Conservation (phyloP, 176 grass and related monocot genomes). For the Phoenix dactylifera region DNA sequence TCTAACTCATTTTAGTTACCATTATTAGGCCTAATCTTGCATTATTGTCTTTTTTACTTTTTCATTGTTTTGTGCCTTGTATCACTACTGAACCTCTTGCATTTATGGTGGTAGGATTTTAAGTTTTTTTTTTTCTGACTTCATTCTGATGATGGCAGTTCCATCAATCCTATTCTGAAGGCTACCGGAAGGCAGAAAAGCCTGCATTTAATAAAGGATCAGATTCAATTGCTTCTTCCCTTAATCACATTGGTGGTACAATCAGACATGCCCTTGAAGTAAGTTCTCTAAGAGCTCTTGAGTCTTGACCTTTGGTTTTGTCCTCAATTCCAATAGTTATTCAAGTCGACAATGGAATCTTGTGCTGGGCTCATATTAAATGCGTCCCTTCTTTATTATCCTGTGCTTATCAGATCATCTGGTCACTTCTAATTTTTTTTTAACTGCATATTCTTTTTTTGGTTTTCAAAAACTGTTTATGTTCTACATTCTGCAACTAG, state of each 20-base stretch:
- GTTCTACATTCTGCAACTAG: too few relatives aligned
- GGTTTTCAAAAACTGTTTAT: too few relatives aligned
- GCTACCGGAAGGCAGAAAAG: not conserved
- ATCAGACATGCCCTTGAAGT: conserved; percentile 8
- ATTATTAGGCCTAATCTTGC: not conserved
- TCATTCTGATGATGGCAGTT: not conserved
- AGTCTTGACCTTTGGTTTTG: not conserved
- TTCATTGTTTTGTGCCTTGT: not conserved
- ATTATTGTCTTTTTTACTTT: not conserved
- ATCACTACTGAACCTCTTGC: too few relatives aligned
- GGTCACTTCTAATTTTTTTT: too few relatives aligned
- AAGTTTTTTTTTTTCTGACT: not conserved
- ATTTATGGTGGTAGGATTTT: not conserved
- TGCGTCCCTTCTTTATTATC: too few relatives aligned
- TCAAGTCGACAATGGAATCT: too few relatives aligned
- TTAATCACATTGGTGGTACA: conserved; percentile 1
- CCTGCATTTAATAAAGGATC: conserved; percentile 12
- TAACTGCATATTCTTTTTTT: too few relatives aligned
- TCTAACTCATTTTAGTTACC: too few relatives aligned
- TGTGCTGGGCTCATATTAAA: too few relatives aligned
- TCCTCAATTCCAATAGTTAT: too few relatives aligned
- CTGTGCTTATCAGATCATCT: too few relatives aligned
- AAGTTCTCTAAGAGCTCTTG: not conserved
- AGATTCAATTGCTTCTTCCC: conserved; percentile 16
- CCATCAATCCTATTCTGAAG: not conserved